Conservation (phyloP, 2,329 filamentous ascomycete species). For the Harringtonia aguacate region DNA sequence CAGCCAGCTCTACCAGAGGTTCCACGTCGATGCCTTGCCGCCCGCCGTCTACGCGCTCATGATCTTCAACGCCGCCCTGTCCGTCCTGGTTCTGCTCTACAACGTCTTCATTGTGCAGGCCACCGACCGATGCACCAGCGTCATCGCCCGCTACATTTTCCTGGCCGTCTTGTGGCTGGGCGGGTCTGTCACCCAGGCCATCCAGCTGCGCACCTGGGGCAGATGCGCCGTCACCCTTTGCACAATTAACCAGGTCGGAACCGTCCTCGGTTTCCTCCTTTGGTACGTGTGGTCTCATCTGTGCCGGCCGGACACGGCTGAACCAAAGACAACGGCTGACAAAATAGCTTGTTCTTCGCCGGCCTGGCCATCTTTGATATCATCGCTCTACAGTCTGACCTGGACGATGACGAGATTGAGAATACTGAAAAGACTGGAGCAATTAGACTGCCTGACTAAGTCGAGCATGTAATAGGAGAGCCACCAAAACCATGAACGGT, state of each 20-base stretch:
- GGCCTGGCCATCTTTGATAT: no score
- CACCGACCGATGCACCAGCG: slow-evolving; percentile 50
- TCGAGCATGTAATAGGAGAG: no score
- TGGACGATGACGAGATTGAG: no score
- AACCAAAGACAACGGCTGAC: no score
- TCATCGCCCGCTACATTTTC: slow-evolving; percentile 53
- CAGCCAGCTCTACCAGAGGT: slow-evolving; percentile 23
- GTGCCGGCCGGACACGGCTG: no score
- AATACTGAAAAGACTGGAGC: no score
- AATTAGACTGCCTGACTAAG: no score
- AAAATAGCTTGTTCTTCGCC: no score
- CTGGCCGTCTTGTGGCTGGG: slow-evolving; percentile 88
- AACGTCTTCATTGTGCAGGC: slow-evolving; percentile 57
- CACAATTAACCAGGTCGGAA: slow-evolving; percentile 48
- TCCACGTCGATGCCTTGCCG: slow-evolving; percentile 17
- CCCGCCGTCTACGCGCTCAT: slow-evolving; percentile 62
- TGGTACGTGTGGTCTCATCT: slow-evolving; percentile 34
- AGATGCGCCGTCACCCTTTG: slow-evolving; percentile 46
- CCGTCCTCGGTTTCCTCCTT: slow-evolving; percentile 56
- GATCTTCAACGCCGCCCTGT: slow-evolving; percentile 71
- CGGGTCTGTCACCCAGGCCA: slow-evolving; percentile 68
- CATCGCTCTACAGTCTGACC: no score
- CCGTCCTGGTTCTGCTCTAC: slow-evolving; percentile 59
- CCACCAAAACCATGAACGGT: no score
- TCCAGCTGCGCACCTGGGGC: slow-evolving; percentile 48